phyloP scores from a whole-genome alignment of 495 filamentous ascomycete genomes.

The Penicillium roqueforti region DNA sequence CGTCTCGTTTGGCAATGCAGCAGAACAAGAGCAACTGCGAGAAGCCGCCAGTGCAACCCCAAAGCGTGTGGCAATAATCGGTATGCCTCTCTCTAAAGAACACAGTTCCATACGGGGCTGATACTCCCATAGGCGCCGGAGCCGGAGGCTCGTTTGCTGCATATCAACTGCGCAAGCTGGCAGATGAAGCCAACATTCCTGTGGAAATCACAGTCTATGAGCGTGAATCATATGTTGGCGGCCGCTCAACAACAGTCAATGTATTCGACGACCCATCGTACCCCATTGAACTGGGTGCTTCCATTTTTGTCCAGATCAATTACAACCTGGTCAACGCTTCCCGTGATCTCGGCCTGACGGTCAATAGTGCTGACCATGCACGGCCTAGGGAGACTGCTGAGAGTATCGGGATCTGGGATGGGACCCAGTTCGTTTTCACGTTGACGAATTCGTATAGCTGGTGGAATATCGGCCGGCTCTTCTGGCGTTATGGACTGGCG shows the following conservation, averaged over 20 bases:
- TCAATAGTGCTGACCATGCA: conserved; percentile 30
- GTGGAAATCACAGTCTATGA: conserved; percentile 88
- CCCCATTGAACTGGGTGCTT: conserved; percentile 85
- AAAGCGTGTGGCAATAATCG: conserved; percentile 47
- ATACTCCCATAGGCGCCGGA: conserved; percentile 67
- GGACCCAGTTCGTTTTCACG: conserved; percentile 66
- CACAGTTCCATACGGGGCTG: not conserved
- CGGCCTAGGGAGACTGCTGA: conserved; percentile 39
- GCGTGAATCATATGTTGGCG: conserved; percentile 72
- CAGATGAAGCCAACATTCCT: conserved; percentile 46
- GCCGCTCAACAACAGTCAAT: conserved; percentile 84
- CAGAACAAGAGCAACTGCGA: conserved; percentile 26
- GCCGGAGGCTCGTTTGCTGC: conserved; percentile 84
- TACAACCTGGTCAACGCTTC: conserved; percentile 72
- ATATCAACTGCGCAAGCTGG: conserved; percentile 71
- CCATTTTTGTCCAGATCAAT: conserved; percentile 88
- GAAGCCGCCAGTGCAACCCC: conserved; percentile 14
- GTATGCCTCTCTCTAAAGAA: conserved; percentile 22
- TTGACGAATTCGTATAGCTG: conserved; percentile 57
- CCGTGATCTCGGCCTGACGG: conserved; percentile 63
- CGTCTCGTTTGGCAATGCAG: conserved; percentile 18
- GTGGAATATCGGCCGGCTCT: conserved; percentile 74
- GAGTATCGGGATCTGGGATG: conserved; percentile 80
- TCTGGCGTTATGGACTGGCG: conserved; percentile 82
- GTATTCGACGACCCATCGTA: conserved; percentile 63